phyloP scores from a whole-genome alignment of 192 early-diverging fungal genomes.

The Linnemannia exigua region DNA sequence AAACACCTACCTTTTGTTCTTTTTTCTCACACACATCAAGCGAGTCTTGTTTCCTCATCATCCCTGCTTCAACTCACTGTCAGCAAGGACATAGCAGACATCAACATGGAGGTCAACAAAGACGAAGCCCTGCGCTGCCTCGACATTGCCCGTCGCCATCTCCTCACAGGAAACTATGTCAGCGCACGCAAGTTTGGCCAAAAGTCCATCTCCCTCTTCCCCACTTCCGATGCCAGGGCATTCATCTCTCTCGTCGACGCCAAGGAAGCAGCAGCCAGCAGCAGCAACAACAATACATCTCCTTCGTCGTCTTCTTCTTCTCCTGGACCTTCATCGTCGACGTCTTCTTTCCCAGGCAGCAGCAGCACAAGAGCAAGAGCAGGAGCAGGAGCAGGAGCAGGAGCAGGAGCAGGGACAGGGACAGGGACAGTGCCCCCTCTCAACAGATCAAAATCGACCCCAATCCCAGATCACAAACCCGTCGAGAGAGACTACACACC shows the following conservation, averaged over 20 bases:
- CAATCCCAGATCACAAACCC: slow-evolving; percentile 46
- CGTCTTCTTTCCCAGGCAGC: slow-evolving; percentile 30
- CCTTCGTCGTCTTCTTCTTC: slow-evolving; percentile 20
- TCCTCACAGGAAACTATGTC: slow-evolving; percentile 71
- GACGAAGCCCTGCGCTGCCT: slow-evolving; percentile 90
- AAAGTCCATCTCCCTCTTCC: slow-evolving; percentile 85
- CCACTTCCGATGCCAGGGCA: slow-evolving; percentile 73
- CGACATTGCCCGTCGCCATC: slow-evolving; percentile 80
- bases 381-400: neutral
- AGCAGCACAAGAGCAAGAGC: slow-evolving; percentile 14
- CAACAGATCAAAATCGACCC: slow-evolving; percentile 26
- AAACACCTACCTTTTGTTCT: too few relatives aligned
- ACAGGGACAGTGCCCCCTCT: slow-evolving; percentile 31
- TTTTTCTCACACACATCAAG: neutral
- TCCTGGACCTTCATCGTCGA: slow-evolving; percentile 29
- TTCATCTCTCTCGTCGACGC: slow-evolving; percentile 66
- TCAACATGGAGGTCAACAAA: slow-evolving; percentile 83
- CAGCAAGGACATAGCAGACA: neutral
- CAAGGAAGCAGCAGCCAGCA: slow-evolving; percentile 21
- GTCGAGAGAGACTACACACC: slow-evolving; percentile 74
- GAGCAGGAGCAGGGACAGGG: slow-evolving; percentile 25
- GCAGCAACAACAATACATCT: neutral
- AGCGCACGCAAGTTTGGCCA: slow-evolving; percentile 86
- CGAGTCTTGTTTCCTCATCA: neutral
- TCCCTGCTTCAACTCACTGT: neutral